phyloP scores from a whole-genome alignment of 2,329 filamentous ascomycete genomes.

The Paecilomyces sp. region DNA sequence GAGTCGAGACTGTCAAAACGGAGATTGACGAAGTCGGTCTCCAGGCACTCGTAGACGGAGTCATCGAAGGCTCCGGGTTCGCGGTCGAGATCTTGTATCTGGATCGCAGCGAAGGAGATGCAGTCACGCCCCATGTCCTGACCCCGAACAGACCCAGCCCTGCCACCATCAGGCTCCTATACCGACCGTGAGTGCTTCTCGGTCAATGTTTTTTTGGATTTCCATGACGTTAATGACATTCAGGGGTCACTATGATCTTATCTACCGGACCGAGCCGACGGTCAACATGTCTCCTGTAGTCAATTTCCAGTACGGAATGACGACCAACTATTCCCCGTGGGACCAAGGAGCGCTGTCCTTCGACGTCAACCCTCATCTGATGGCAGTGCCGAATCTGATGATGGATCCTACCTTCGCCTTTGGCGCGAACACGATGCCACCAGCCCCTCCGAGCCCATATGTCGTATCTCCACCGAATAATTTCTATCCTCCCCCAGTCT shows the following conservation, averaged over 20 bases:
- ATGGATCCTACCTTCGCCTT: slow-evolving; percentile 26
- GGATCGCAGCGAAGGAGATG: slow-evolving; percentile 70
- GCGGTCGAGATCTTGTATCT: slow-evolving; percentile 85
- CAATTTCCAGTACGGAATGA: slow-evolving; percentile 35
- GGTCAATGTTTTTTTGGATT: neutral
- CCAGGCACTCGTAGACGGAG: slow-evolving; percentile 65
- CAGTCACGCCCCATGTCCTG: slow-evolving; percentile 53
- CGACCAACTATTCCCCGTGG: slow-evolving; percentile 31
- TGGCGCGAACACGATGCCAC: slow-evolving; percentile 21
- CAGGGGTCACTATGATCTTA: slow-evolving; percentile 85
- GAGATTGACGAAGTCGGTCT: slow-evolving; percentile 93
- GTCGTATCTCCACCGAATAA: slow-evolving; percentile 25
- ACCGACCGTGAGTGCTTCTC: slow-evolving; percentile 51
- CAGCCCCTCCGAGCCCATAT: slow-evolving; percentile 21
- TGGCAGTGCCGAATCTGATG: slow-evolving; percentile 34
- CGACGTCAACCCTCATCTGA: slow-evolving; percentile 32
- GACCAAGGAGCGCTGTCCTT: slow-evolving; percentile 30
- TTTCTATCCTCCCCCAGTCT: slow-evolving; percentile 17
- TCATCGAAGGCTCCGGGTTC: slow-evolving; percentile 72
- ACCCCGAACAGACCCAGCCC: slow-evolving; percentile 31
- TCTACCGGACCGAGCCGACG: slow-evolving; percentile 60
- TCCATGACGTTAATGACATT: neutral
- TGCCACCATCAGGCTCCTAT: slow-evolving; percentile 62
- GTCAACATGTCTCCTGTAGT: slow-evolving; percentile 32
- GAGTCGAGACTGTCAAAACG: slow-evolving; percentile 65